Evolutionary conservation across 352 stramenopile genomes (phyloP), one percentile per base, ranked within the genome.

Genomic region (Pythium monospermum): DNA sequence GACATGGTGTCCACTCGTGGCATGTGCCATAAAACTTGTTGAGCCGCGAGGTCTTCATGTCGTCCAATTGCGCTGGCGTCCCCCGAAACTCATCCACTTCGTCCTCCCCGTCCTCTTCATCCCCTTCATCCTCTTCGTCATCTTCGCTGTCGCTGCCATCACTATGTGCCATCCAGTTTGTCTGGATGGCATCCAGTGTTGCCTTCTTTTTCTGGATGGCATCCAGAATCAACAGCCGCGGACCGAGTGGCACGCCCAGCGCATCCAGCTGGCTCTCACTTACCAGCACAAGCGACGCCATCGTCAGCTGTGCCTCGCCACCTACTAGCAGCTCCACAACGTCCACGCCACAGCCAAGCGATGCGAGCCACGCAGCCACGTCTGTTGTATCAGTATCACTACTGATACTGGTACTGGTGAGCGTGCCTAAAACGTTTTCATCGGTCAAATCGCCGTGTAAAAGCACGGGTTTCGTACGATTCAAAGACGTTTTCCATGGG

Each of bases 361-460:
- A 52, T 22, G 62, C 59, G 13, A 90, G 43, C 51, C 72, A 71
- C 46, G 52, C 53, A 2, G 64, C 30, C 46, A 87, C 35, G 22
- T 66, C 47, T 0, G n/a, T 15, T 3, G 6, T 8, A 22, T 25
- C 28, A 6, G 4, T 31, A 15, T 8, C 30, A 6, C 21, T 52
- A 8, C 39, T 50, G 19, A 16, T 38, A 7, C 28, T 8, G 11
- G 16, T 21, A 3, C 7, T 11, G 16, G 6, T 10, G 3, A 12
- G 21, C 6, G 47, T 61, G 10, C 83, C 83, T 12, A 94, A 59
- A 30, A 94, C 77, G 45, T 94, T 94, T 46, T 94, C 83, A 26
- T 89, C 73, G n/a, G 83, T 94, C 23, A 94, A 53, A 41, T 94
- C 83, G 30, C 82, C 79, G 44, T 94, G 83, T 19, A 94, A 63